Evolutionary conservation across 2,329 filamentous ascomycete species (phyloP).

Genomic region (Arthrobotrys iridis): DNA sequence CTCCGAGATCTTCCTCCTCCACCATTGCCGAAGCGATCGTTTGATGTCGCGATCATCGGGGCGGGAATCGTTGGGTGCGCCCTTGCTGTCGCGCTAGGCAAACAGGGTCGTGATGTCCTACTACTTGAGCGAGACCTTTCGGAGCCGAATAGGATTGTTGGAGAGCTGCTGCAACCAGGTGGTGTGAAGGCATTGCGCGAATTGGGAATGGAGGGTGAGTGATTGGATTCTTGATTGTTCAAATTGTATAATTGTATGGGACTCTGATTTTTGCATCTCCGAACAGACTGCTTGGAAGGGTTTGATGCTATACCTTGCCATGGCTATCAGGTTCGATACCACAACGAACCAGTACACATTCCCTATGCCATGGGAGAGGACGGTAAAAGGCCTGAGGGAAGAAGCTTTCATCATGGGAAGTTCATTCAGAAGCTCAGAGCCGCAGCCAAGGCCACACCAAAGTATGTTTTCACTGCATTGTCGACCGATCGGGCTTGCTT

Average conservation of each 20-base stretch:
- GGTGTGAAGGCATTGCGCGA: conserved; percentile 82
- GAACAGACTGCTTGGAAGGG: conserved; percentile 77
- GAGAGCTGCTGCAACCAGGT: conserved; percentile 92
- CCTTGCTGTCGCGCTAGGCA: conserved; percentile 81
- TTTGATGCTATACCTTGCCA: conserved; percentile 86
- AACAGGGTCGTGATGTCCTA: conserved; percentile 89
- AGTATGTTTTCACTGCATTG: conserved; percentile 43
- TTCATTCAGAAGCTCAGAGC: conserved; percentile 85
- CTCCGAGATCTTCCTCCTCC: conserved; percentile 47
- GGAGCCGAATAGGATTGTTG: conserved; percentile 94
- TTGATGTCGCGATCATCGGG: conserved; percentile 88
- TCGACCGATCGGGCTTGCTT: neutral
- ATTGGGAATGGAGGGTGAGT: conserved; percentile 72
- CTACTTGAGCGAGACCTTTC: conserved; percentile 88
- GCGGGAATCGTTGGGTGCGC: conserved; percentile 91
- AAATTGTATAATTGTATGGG: neutral
- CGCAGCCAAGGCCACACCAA: conserved; percentile 77
- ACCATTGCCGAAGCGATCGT: conserved; percentile 49
- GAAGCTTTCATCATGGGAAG: conserved; percentile 90
- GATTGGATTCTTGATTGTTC: neutral
- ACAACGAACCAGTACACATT: conserved; percentile 76
- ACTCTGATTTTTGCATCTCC: conserved; percentile 31
- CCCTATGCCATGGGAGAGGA: conserved; percentile 73
- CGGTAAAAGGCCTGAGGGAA: conserved; percentile 73
- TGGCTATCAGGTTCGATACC: conserved; percentile 89